phyloP scores from a whole-genome alignment of 768 basidiomycete species.

The Suillus discolor region DNA sequence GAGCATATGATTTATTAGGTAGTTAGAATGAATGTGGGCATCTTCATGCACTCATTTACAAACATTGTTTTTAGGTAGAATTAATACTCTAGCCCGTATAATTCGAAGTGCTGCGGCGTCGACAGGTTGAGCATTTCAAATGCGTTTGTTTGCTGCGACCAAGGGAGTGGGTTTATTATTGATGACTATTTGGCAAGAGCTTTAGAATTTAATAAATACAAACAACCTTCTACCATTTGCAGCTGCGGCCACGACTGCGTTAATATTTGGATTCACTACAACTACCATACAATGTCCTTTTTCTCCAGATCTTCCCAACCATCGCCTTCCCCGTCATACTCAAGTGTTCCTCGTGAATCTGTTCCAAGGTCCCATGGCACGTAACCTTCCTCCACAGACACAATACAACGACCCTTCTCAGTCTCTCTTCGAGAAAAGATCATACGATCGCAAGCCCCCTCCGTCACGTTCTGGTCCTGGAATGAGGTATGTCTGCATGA shows the following conservation, averaged over 20 bases:
- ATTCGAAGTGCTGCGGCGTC: too few species aligned
- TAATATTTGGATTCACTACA: too few species aligned
- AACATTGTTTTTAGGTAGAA: background rate
- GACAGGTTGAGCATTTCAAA: too few species aligned
- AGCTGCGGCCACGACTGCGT: too few species aligned
- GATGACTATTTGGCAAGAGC: background rate
- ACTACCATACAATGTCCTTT: conserved; percentile 35
- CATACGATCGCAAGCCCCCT: conserved; percentile 43
- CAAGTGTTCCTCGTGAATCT: conserved; percentile 44
- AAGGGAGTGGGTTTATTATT: background rate
- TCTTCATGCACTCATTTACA: background rate
- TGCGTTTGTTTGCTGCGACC: too few species aligned
- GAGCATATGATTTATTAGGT: background rate
- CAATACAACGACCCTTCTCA: conserved; percentile 58
- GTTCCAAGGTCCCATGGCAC: conserved; percentile 37
- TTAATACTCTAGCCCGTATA: background rate
- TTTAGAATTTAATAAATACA: background rate
- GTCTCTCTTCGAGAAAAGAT: conserved; percentile 52
- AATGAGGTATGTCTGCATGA: conserved; percentile 23
- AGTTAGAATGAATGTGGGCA: background rate
- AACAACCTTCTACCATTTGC: conserved; percentile 3
- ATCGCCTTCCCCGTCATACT: conserved; percentile 39
- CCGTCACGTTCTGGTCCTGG: conserved; percentile 30
- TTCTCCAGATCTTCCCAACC: conserved; percentile 43
- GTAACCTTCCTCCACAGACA: conserved; percentile 41